A percentile compares a stretch with the other conserved stretches of the same genome.
Evolutionary conservation across 2,329 filamentous ascomycete genomes (phyloP).

Genomic region (Cryphonectria nitschkei): DNA sequence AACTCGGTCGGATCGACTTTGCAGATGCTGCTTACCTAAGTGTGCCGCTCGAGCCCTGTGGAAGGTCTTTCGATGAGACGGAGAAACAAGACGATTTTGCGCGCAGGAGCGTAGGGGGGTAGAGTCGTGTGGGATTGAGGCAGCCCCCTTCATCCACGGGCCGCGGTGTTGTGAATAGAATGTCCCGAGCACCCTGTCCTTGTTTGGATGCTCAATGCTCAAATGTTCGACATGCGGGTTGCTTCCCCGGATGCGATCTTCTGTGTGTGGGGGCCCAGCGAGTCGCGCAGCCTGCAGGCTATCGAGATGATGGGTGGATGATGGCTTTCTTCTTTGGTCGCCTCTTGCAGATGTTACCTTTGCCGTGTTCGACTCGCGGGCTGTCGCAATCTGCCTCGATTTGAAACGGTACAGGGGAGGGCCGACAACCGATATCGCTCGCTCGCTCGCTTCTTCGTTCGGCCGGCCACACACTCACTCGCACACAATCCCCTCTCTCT

Average conservation of each 20-base stretch:
- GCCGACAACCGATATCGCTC: conserved; percentile 5
- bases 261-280: conserved; percentile 10
- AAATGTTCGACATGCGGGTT: conserved; percentile 9
- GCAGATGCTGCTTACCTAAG: not conserved
- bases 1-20: no score
- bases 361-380: not conserved
- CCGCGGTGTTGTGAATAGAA: not conserved
- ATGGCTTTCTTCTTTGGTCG: not conserved
- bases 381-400: not conserved
- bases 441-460: not conserved
- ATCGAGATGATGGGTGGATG: not conserved
- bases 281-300: not conserved
- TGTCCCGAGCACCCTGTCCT: conserved; percentile 11
- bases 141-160: conserved; percentile 1
- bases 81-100: not conserved
- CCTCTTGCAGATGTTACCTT: not conserved
- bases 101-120: not conserved
- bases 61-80: not conserved
- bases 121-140: conserved; percentile 5
- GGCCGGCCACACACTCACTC: not conserved
- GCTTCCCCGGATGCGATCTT: conserved; percentile 1
- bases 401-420: not conserved
- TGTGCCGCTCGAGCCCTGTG: not conserved
- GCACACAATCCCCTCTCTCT: no score
- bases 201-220: conserved; percentile 1